Evolutionary conservation across 495 filamentous ascomycete genomes (phyloP).

Genomic region (Lepraria neglecta): DNA sequence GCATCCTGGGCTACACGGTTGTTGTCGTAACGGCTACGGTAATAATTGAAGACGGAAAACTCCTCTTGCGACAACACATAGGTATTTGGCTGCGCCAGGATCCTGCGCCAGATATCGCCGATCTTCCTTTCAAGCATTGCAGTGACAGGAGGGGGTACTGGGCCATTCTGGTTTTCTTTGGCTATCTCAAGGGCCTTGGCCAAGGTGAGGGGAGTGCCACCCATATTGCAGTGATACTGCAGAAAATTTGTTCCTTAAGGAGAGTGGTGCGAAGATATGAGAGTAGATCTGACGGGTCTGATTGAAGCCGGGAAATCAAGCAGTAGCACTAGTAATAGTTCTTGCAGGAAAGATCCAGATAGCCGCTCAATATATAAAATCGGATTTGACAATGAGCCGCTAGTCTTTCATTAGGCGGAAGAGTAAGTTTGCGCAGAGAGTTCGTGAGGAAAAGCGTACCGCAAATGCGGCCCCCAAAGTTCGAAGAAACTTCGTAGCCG

Average conservation of each 20-base stretch:
- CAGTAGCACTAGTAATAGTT: neutral
- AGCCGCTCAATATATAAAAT: slow-evolving; percentile 10
- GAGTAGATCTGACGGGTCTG: neutral
- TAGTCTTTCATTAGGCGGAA: neutral
- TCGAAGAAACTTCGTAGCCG: neutral
- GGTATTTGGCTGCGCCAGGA: slow-evolving; percentile 50
- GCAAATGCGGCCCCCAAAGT: neutral
- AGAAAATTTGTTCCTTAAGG: neutral
- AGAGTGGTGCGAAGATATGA: neutral
- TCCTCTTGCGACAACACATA: slow-evolving; percentile 66
- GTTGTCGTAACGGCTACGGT: slow-evolving; percentile 51
- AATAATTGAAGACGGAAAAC: slow-evolving; percentile 74
- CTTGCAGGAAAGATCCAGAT: slow-evolving; percentile 4
- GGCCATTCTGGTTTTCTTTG: slow-evolving; percentile 54
- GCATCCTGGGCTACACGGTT: slow-evolving; percentile 37
- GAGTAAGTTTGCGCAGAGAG: neutral
- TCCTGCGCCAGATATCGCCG: slow-evolving; percentile 53
- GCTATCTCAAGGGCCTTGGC: slow-evolving; percentile 59
- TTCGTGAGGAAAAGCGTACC: neutral
- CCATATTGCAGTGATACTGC: slow-evolving; percentile 8
- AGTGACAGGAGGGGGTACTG: slow-evolving; percentile 46
- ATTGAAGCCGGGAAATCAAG: slow-evolving; percentile 1
- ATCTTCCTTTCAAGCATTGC: slow-evolving; percentile 52
- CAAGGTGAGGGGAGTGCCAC: slow-evolving; percentile 34
- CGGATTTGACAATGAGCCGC: neutral